Base-by-base conservation (phyloP, 2,329 filamentous ascomycete genomes). In the Fusarium hostae region DNA sequence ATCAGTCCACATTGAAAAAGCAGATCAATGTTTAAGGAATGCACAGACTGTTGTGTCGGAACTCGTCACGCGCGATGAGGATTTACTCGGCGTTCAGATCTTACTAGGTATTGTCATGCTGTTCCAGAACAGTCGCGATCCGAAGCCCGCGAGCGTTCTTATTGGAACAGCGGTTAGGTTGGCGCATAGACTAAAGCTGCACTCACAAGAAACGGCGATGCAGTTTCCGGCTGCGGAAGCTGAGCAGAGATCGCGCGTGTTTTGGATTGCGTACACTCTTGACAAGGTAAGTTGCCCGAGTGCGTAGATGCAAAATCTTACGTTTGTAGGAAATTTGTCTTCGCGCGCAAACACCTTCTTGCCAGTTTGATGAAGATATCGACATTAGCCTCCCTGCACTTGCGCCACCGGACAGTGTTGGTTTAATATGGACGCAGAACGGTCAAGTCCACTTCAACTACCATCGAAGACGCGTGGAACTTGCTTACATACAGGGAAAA, bases 181-280 rank as follows among this genome's bases (percentile, higher is more conserved):
- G 10, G 81, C 80, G 4, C 82, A 84, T 64, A 73, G 78, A 0
- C 54, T 84, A 32, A 74, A 76, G 5, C 59, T 84, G 9, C 81
- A 84, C 32, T 75, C 79, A 2, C 77, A 78, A 22, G 64, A 76
- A 3, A 65, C 76, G 0, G 60, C 73, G 1, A 62, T 72, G 15
- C 59, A 63, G 0, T 79, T 79, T 16, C 55, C 79, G 1, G 68
- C 76, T 0, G 78, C 79, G 0, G 78, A 82, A 6, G 76, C 75
- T 4, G 75, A 78, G n/a, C 81, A 83, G 34, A 72, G 82, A 30
- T 75, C 75, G 5, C 75, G 81, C 0, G 75, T 84, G 3, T 84
- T 84, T 45, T 84, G 82, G 83, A 78, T 83, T 11, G 80, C 81
- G 5, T 84, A 84, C 40, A 73, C 72, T 6, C 70, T 84, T 9